phyloP scores from a whole-genome alignment of 371 early-diverging fungal genomes.

The Mortierella sp. region DNA sequence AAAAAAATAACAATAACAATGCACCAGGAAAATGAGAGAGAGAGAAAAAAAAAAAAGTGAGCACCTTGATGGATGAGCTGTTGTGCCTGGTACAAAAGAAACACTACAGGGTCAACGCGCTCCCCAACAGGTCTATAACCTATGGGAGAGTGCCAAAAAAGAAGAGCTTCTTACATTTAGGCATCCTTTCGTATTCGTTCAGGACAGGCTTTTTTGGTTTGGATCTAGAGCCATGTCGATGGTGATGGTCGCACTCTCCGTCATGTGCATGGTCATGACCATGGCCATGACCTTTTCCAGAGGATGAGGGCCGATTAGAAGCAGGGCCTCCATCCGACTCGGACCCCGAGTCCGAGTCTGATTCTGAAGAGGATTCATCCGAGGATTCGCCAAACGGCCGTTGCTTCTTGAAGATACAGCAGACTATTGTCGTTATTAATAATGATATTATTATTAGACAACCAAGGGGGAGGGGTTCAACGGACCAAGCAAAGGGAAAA shows the following conservation, averaged over 20 bases:
- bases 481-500: too few species aligned
- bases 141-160: too few species aligned
- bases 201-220: slow-evolving; percentile 62
- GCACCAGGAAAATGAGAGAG: not conserved
- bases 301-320: not conserved
- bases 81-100: not conserved
- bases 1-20: too few species aligned
- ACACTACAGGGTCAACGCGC: too few species aligned
- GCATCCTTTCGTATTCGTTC: slow-evolving; percentile 81
- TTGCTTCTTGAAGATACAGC: slow-evolving; percentile 88
- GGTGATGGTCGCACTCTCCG: slow-evolving; percentile 52
- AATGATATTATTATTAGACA: too few species aligned
- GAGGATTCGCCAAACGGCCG: slow-evolving; percentile 77
- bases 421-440: too few species aligned
- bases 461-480: too few species aligned
- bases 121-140: too few species aligned
- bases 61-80: not conserved
- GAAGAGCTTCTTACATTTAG: slow-evolving; percentile 59
- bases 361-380: slow-evolving; percentile 63
- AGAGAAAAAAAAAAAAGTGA: not conserved
- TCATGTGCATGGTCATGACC: slow-evolving; percentile 43
- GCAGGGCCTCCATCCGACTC: slow-evolving; percentile 55
- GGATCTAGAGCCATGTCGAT: slow-evolving; percentile 30
- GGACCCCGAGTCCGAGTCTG: slow-evolving; percentile 48
- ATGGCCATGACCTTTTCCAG: slow-evolving; percentile 17